A percentile compares a stretch with the other conserved stretches of the same genome.
These are phyloP conservation scores for Melaleuca alternifolia DNA, from an alignment of 345 rosid genomes.

Conservation along the genomic window DNA sequence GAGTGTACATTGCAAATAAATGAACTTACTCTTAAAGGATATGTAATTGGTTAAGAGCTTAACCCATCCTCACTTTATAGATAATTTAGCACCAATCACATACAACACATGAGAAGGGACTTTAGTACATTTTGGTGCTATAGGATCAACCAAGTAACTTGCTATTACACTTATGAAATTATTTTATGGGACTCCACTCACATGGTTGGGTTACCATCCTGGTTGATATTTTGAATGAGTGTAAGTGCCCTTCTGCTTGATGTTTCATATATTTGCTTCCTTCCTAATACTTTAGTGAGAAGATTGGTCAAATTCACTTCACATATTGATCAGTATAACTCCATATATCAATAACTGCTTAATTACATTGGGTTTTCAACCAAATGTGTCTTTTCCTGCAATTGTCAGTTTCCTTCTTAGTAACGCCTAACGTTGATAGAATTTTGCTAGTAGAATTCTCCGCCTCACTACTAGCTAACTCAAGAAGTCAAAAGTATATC, in stretches of 20 bases:
- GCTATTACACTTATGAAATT: neutral
- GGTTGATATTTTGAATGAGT: neutral
- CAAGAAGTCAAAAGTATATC: neutral
- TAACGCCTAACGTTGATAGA: neutral
- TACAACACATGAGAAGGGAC: neutral
- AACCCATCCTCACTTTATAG: neutral
- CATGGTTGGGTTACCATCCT: neutral
- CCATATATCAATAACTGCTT: neutral
- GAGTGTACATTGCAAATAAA: neutral
- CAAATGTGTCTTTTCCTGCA: neutral
- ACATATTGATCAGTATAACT: neutral
- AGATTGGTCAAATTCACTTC: neutral
- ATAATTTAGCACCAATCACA: neutral
- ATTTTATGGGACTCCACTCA: neutral
- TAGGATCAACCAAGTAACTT: neutral
- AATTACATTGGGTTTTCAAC: neutral
- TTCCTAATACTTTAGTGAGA: neutral
- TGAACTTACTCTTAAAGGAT: neutral
- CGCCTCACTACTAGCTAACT: neutral
- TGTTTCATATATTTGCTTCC: neutral
- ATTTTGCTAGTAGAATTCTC: neutral
- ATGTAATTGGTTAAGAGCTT: neutral
- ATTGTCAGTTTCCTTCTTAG: neutral
- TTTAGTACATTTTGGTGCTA: neutral
- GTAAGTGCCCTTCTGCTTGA: neutral